phyloP scores from a whole-genome alignment of 176 grass and related monocot genomes.

The Alloteropsis semialata region DNA sequence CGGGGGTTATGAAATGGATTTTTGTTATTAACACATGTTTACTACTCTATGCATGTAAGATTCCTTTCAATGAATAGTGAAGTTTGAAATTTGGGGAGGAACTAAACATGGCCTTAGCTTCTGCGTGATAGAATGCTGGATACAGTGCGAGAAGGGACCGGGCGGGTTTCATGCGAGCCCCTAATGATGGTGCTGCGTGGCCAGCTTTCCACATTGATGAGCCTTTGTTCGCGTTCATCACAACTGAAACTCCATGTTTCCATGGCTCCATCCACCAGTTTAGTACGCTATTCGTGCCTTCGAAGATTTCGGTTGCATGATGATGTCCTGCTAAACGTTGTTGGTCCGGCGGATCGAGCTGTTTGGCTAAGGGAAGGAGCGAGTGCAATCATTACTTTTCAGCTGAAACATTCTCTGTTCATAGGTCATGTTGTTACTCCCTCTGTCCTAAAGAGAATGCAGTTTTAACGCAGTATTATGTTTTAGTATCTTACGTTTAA shows the following conservation, averaged over 20 bases:
- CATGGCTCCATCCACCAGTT: not conserved
- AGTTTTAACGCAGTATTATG: too few relatives aligned
- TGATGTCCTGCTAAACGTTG: not conserved
- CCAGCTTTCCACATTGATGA: not conserved
- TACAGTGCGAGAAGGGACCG: not conserved
- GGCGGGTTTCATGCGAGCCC: not conserved
- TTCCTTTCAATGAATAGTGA: too few relatives aligned
- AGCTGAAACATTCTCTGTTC: not conserved
- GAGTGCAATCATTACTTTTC: not conserved
- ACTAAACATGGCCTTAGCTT: too few relatives aligned
- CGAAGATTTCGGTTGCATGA: constrained; percentile 20
- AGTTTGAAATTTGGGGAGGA: too few relatives aligned
- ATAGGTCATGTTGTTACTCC: too few relatives aligned
- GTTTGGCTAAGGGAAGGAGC: not conserved
- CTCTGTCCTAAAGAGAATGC: too few relatives aligned
- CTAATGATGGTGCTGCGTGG: not conserved
- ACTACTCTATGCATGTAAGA: too few relatives aligned
- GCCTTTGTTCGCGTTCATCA: not conserved
- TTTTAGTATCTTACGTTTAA: too few relatives aligned
- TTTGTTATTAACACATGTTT: too few relatives aligned
- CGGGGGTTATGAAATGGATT: too few relatives aligned
- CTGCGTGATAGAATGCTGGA: not conserved
- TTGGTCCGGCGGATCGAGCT: not conserved
- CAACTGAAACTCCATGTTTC: not conserved
- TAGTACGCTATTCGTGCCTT: constrained; percentile 33